A percentile compares a stretch with the other conserved stretches of the same genome.
These are phyloP conservation scores for Apium graveolens DNA, from an alignment of 129 eudicot species.

Conservation along the genomic window DNA sequence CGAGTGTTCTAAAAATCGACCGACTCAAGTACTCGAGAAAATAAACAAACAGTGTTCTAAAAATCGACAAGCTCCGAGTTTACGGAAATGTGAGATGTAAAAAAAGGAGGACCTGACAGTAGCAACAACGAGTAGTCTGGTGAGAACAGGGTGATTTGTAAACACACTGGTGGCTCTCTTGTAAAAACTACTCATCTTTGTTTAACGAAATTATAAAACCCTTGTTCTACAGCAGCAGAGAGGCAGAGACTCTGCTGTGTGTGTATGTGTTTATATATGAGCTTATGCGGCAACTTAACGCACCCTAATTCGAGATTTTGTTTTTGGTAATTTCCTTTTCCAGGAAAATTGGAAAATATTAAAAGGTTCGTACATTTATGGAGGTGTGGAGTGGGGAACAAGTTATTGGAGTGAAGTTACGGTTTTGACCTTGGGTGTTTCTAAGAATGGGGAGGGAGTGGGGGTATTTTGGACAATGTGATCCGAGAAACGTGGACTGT, in stretches of 20 bases:
- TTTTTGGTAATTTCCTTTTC: background rate
- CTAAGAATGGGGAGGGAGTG: background rate
- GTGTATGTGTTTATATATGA: background rate
- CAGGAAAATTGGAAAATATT: background rate
- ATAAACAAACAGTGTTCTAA: no score
- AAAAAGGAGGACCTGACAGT: background rate
- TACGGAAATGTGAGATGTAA: no score
- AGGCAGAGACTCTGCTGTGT: background rate
- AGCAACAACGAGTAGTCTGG: background rate
- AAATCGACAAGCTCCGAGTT: no score
- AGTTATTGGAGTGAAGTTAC: background rate
- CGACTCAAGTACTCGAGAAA: no score
- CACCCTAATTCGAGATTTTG: background rate
- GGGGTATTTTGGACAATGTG: background rate
- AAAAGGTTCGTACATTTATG: background rate
- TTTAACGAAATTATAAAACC: background rate
- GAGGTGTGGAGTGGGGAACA: background rate
- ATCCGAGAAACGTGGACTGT: background rate
- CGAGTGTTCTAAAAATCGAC: no score
- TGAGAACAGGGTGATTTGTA: background rate
- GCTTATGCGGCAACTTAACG: background rate
- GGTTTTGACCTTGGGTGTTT: fast-evolving
- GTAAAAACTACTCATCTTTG: background rate
- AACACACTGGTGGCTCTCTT: background rate
- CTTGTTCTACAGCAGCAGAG: background rate